These are phyloP conservation scores for Aphanoascus verrucosus DNA, from an alignment of 2,329 filamentous ascomycete genomes.

Conservation along the genomic window DNA sequence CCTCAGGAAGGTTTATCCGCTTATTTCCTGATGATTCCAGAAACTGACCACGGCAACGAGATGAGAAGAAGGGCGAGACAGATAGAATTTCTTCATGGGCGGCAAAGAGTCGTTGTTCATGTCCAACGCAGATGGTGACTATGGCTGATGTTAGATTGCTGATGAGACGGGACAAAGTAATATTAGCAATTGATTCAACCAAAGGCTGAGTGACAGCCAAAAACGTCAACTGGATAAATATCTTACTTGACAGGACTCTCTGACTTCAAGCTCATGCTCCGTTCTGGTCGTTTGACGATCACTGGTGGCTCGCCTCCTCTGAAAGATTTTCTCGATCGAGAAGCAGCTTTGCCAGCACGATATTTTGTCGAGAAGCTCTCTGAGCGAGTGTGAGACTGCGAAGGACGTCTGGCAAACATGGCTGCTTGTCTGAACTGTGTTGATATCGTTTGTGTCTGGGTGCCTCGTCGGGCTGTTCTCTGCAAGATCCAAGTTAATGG, in stretches of 20 bases:
- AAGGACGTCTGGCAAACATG: constrained; percentile 17
- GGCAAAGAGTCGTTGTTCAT: constrained; percentile 75
- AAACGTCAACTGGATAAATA: not conserved
- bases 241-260: constrained; percentile 30
- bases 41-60: constrained; percentile 53
- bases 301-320: constrained; percentile 18
- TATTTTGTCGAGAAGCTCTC: constrained; percentile 24
- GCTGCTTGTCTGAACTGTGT: not conserved
- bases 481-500: constrained; percentile 1
- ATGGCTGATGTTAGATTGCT: constrained; percentile 56
- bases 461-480: not conserved
- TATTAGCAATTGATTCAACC: not conserved
- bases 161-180: not conserved
- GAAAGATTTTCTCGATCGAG: constrained; percentile 21
- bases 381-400: constrained; percentile 18
- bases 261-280: constrained; percentile 21
- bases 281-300: constrained; percentile 22
- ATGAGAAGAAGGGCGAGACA: constrained; percentile 67
- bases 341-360: constrained; percentile 22
- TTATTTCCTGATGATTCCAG: constrained; percentile 49
- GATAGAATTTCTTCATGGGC: constrained; percentile 79
- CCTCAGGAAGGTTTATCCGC: constrained; percentile 68
- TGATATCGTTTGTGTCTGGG: too few relatives aligned
- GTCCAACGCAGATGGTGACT: constrained; percentile 70
- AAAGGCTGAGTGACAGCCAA: not conserved